Evolutionary conservation across 495 filamentous ascomycete species (phyloP).

Genomic region (Lophium mytilinum): DNA sequence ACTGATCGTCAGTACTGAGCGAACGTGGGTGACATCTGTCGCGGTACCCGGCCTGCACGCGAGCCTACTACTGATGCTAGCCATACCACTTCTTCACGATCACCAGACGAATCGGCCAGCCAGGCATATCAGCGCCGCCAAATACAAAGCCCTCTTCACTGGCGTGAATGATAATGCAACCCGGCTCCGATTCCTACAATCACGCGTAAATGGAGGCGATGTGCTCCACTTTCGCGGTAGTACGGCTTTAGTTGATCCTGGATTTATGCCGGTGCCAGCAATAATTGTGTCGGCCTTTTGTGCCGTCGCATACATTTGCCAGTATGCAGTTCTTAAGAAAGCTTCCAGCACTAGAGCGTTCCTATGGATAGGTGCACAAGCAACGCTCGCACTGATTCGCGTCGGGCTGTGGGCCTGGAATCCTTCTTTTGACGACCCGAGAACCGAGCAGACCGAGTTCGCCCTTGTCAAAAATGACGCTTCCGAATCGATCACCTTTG

Average conservation of each 20-base stretch:
- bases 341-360: background rate
- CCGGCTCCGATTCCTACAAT: background rate
- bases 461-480: background rate
- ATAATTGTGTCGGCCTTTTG: background rate
- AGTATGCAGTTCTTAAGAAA: conserved; percentile 3
- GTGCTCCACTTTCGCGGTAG: conserved; percentile 5
- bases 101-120: conserved; percentile 1
- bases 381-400: background rate
- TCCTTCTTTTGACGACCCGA: conserved; percentile 5
- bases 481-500: background rate
- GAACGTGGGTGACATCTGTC: background rate
- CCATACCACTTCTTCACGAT: background rate
- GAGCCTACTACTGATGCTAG: conserved; percentile 2
- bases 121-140: background rate
- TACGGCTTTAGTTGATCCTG: background rate
- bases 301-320: conserved; percentile 2
- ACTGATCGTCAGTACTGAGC: background rate
- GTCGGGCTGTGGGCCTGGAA: background rate
- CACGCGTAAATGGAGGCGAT: background rate
- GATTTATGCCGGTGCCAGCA: background rate
- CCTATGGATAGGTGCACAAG: conserved; percentile 2
- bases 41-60: conserved; percentile 1
- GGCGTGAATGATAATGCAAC: background rate
- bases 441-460: background rate
- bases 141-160: background rate